Base-by-base conservation (phyloP, 306 rosid species). In the Lithocarpus polystachyus region DNA sequence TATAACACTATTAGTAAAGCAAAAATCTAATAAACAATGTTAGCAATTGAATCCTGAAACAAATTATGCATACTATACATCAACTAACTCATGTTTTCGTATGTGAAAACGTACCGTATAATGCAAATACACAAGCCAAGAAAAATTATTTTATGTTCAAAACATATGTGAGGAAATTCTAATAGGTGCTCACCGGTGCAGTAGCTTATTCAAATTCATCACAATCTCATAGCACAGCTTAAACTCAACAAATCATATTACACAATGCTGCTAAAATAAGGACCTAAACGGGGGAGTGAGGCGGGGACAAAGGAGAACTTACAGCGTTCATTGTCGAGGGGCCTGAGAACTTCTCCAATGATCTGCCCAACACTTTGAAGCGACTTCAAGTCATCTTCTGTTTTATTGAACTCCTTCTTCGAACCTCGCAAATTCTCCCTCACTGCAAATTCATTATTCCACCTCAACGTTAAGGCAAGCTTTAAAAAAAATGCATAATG, bases 351-450 rank as follows among this genome's bases (percentile, higher is more conserved):
- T 90, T 96, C 99, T 43, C 99, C 99, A 2, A 96, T 89, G 40
- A 91, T 88, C 90, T 93, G 98, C 22, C 98, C 99, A 81, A 93
- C 98, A 62, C 97, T 91, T 80, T 96, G 98, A 78, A 96, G 94
- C 20, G 98, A 96, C 91, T 93, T 91, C 93, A 96, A 87, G 82
- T 96, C 99, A 83, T 93, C 98, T 86, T 93, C 99, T n/a, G 99
- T 93, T 83, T 91, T 96, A 81, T 88, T 89, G 84, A 90, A 96
- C 82, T 93, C 99, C 75, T 90, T 90, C 92, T 90, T 96, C 0
- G 97, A 82, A 72, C 75, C 89, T 71, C 94, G 87, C 82, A 90
- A 80, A 48, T 90, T 91, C 82, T 93, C 98, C 87, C 92, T 86
- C 62, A 90, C 99, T 96, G 97, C 76, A 86, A 55, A 60, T 76